Base-by-base conservation (phyloP, 2,329 filamentous ascomycete species). In the Colletotrichum chlorophyti region DNA sequence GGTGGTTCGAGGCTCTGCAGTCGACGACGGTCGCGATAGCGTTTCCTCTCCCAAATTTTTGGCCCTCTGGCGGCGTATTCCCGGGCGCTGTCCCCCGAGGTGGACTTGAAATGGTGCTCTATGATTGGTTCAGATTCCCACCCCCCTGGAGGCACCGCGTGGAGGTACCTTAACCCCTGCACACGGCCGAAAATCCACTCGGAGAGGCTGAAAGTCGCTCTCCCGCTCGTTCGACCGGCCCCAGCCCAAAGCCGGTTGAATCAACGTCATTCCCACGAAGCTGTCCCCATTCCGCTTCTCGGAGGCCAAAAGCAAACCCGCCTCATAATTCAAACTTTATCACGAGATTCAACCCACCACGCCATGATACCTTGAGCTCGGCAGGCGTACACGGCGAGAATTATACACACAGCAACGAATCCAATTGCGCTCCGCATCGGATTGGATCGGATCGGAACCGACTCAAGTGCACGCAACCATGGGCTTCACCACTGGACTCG, bases 401-500 rank as follows among this genome's bases (percentile, higher is more conserved):
- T 21, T n/a, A 48, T 7, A 29, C 12, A 48, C 7, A 14, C 41
- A 40, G 32, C 2, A 15, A 31, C 55, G 50, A 37, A 34, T 48
- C n/a, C 23, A 41, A 42, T 23, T 38, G 55, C 50, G 55, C 42
- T 26, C 46, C n/a, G n/a, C n/a, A n/a, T n/a, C n/a, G n/a, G n/a
- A n/a, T n/a, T n/a, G n/a, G 24, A 48, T 38, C 50, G 42, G 34
- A 48, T 29, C 31, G 29, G 19, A 27, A 58, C 14, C 31, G 24
- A 26, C 29, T 40, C 46, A 24, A 31, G 26, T 17, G 38, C 51
- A 47, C 19, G 42, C 35, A 47, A 75, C 58, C 65, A 91, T 92
- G 89, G 88, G 89, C 69, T 91, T 91, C 79, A 82, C 84, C 64
- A 82, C 86, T 37, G 90, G 90, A 66, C 90, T 93, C 72, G 90